Percentiles rank a stretch among this genome's conserved stretches.
Conservation (phyloP, 805 yeast genomes). For the Candida boleticola region DNA sequence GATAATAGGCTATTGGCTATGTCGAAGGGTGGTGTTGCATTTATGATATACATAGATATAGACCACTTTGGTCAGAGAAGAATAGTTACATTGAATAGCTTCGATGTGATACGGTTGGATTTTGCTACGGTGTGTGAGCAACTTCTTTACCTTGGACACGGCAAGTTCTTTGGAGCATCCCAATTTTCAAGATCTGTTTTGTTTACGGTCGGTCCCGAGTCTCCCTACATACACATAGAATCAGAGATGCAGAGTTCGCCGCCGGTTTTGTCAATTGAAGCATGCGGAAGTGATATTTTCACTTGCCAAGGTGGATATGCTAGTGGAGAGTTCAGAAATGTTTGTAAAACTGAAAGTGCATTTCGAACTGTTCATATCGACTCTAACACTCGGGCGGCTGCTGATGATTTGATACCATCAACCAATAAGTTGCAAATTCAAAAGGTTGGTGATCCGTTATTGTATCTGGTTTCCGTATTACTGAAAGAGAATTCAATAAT, state of each 20-base stretch:
- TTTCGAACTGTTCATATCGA: too few species aligned
- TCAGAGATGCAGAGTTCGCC: constrained; percentile 24
- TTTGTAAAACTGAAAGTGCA: background rate
- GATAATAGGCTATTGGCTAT: constrained; percentile 23
- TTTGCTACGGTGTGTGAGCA: constrained; percentile 28
- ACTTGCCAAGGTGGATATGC: constrained; percentile 36
- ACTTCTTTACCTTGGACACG: constrained; percentile 23
- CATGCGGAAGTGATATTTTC: constrained; percentile 10
- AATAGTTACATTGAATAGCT: background rate
- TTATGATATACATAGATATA: constrained; percentile 18
- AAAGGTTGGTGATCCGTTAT: too few species aligned
- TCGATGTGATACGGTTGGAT: constrained; percentile 17
- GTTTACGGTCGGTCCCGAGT: constrained; percentile 21
- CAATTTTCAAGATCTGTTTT: constrained; percentile 28
- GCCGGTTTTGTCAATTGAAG: constrained; percentile 27
- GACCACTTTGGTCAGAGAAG: background rate
- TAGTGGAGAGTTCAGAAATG: constrained; percentile 26
- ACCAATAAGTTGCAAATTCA: too few species aligned
- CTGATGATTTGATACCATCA: too few species aligned
- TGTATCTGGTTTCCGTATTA: too few species aligned
- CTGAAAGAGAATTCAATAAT: too few species aligned
- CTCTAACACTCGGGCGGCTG: too few species aligned
- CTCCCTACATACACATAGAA: constrained; percentile 26
- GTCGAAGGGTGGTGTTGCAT: constrained; percentile 28
- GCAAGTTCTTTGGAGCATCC: constrained; percentile 30